Evolutionary conservation across 2,329 filamentous ascomycete species (phyloP).

Genomic region (Alternaria rosae): DNA sequence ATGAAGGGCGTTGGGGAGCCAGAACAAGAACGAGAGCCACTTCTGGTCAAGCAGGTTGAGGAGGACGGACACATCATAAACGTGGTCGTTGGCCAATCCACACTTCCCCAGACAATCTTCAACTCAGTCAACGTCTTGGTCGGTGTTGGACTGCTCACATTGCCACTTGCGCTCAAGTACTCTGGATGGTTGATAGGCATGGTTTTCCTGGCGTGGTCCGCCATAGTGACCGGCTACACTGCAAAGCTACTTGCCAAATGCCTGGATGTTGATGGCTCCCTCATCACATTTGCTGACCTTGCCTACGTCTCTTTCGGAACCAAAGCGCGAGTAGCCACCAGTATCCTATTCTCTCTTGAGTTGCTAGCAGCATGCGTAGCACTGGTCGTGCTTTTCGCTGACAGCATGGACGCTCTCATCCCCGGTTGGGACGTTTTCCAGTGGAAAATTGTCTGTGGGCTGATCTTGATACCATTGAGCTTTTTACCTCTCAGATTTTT

Average conservation of each 20-base stretch:
- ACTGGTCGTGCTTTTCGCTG: slow-evolving; percentile 91
- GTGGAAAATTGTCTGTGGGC: slow-evolving; percentile 87
- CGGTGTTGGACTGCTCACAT: slow-evolving; percentile 85
- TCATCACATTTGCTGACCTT: slow-evolving; percentile 94
- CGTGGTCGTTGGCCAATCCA: slow-evolving; percentile 91
- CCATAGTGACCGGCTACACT: slow-evolving; percentile 82
- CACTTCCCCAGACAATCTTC: slow-evolving; percentile 92
- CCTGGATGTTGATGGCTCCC: slow-evolving; percentile 81
- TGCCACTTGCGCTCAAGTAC: slow-evolving; percentile 87
- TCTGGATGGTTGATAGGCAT: slow-evolving; percentile 88
- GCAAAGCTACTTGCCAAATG: slow-evolving; percentile 85
- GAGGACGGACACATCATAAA: slow-evolving; percentile 83
- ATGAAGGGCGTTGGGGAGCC: slow-evolving; percentile 51
- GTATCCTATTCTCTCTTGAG: slow-evolving; percentile 86
- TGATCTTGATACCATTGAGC: slow-evolving; percentile 80
- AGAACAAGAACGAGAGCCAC: slow-evolving; percentile 66
- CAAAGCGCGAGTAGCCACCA: slow-evolving; percentile 80
- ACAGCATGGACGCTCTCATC: slow-evolving; percentile 81
- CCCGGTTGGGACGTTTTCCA: slow-evolving; percentile 71
- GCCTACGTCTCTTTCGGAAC: slow-evolving; percentile 90
- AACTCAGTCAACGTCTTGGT: slow-evolving; percentile 96
- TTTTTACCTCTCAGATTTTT: slow-evolving; percentile 84
- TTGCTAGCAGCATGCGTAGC: slow-evolving; percentile 88
- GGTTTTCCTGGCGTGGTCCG: slow-evolving; percentile 74
- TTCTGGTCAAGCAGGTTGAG: slow-evolving; percentile 88